Evolutionary conservation across 2,329 filamentous ascomycete genomes (phyloP).

Genomic region (Paradendryphiella salina): DNA sequence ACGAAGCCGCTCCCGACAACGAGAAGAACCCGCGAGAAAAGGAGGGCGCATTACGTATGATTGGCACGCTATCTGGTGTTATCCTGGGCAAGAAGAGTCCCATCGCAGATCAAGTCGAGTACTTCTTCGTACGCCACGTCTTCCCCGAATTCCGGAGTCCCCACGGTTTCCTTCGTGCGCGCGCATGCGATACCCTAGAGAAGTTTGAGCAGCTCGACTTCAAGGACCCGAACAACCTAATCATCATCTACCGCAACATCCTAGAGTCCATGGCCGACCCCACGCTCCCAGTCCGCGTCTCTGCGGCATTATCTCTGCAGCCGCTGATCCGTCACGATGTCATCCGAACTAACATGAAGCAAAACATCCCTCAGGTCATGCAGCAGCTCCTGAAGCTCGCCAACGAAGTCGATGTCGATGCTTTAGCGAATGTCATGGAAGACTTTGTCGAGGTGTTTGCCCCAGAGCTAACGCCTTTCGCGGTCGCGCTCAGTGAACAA

Average conservation of each 20-base stretch:
- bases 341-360: constrained; percentile 93
- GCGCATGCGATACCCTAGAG: constrained; percentile 95
- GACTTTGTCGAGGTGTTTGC: constrained; percentile 99
- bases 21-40: constrained; percentile 95
- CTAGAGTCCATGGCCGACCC: constrained; percentile 94
- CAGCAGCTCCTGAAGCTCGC: constrained; percentile 95
- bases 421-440: constrained; percentile 97
- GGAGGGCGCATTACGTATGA: constrained; percentile 95
- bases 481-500: constrained; percentile 93
- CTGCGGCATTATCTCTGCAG: constrained; percentile 89
- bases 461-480: constrained; percentile 94
- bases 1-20: constrained; percentile 79
- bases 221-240: constrained; percentile 92
- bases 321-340: constrained; percentile 94
- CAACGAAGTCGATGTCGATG: constrained; percentile 97
- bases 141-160: constrained; percentile 96
- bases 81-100: constrained; percentile 98
- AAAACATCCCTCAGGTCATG: constrained; percentile 98
- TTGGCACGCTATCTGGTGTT: constrained; percentile 89
- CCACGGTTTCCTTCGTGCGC: constrained; percentile 88
- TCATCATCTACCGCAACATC: constrained; percentile 95
- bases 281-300: constrained; percentile 91
- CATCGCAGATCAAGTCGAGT: constrained; percentile 95
- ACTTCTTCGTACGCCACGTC: constrained; percentile 96
- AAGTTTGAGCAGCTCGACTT: constrained; percentile 98